Evolutionary conservation across 2,329 filamentous ascomycete genomes (phyloP), one percentile per base, ranked within the genome.

Genomic region (Clonostachys chloroleuca): DNA sequence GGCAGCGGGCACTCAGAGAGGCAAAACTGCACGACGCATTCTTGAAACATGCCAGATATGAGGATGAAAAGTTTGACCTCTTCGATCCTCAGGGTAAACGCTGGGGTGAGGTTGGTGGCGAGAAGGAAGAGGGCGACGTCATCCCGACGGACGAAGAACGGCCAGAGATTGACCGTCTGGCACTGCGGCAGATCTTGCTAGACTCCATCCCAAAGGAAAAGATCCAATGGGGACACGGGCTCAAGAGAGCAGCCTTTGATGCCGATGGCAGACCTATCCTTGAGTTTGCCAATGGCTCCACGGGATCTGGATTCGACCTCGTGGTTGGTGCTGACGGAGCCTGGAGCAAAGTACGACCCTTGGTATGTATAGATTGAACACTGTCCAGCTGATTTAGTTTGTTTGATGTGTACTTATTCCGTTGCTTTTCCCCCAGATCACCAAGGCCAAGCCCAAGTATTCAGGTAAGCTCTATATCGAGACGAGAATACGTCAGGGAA

Each of bases 1-100:
- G 76, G 0, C 67, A 74, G 6, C 56, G 61, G 4, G 76, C 72
- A 0, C 55, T 80, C 10, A 60, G 59, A 7, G 67, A 69, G 45
- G 69, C 67, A 13, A 73, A 69, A 0, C 59, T 80, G 13, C 69
- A 59, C 47, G 64, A 70, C 3, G 55, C 66, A 14, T 80, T 43
- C 41, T 33, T 33, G 18, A 16, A 13, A 3, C 17, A 43, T 35
- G 16, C 34, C 18, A 40, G 30, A 17, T 36, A 42, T 30, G 46
- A 16, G 14, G 45, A 47, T 16, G 17, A 16, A 12, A 14, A n/a
- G 39, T 20, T 79, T 53, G 44, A 60, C 2, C 53, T 63, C 34
- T 55, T 69, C n/a, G 66, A 68, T 2, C 62, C 64, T 33, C 68
- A 69, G 5, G 73, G 74, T 50, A 61, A 61, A 47, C 67, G 76